Evolutionary conservation across 495 filamentous ascomycete species (phyloP), one percentile per base, ranked within the genome.

Genomic region (Neurospora cerealis): DNA sequence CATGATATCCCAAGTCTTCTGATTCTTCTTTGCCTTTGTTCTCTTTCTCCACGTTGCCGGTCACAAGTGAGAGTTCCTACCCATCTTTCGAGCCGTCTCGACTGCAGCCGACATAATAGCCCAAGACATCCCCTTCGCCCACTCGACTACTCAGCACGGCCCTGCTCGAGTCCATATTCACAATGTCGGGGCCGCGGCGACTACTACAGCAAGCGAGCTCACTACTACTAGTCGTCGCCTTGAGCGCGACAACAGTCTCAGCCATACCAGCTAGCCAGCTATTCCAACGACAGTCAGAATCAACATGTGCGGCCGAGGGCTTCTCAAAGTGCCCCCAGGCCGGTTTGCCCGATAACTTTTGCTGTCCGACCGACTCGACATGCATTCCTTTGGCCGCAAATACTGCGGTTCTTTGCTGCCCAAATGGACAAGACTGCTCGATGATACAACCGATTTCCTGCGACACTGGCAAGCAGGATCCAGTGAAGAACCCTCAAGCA

Each of bases 341-440:
- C 8, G 84, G 83, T 10, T 84, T 95, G 19, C 92, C 93, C 3
- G 82, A 84, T 46, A 83, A 88, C 79, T 97, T 96, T 84, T 96
- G 93, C 84, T 97, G 94, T 80, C 83, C 88, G 9, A 76, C 84
- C 21, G 82, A 79, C 4, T 82, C 88, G n/a, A 88, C 81, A 28
- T 97, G 94, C 79, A 79, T 90, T 46, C 76, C 84, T 38, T 83
- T 96, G 40, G 92, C 93, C 73, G 86, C 82, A 60, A 85, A 83
- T 40, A 92, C 88, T 15, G 92, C 93, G 1, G 86, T 90, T 5
- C 85, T 97, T 24, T 97, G 94, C 84, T 97, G 94, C 80, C 93
- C 93, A 9, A 72, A 81, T 4, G 89, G 88, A 3, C 73, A 77
- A 15, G 83, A 85, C 76, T 97, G 94, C 82, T 73, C 81, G 39